Evolutionary conservation across 1,284 basidiomycete species (phyloP), one percentile per base, ranked within the genome.

Genomic region (Irpex rosettiformis): DNA sequence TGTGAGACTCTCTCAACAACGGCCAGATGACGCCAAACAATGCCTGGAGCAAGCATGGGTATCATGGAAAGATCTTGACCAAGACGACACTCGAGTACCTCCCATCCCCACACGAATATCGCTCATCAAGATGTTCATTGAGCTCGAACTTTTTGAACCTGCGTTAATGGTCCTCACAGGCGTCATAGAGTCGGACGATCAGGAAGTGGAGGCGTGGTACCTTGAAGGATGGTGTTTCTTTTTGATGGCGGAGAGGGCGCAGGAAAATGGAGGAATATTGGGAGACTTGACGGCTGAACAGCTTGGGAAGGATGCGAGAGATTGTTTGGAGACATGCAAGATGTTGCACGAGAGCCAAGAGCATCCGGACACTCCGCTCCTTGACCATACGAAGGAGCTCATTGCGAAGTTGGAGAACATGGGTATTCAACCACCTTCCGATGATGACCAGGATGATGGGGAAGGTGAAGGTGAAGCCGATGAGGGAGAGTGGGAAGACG

Each of bases 161-260:
- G 93, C 94, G 1, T 75, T 96, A 11, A 77, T 89, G 43, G 86
- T 95, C 4, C 74, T 97, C 11, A 84, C 91, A 45, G 89, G 88
- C 3, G 81, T 95, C 25, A 88, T 96, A 71, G 84, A 89, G 10
- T 79, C 88, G 10, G 93, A 96, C 72, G 91, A 94, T 64, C 84
- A 94, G 67, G 90, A 94, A 58, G 86, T 95, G 4, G 94, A 96
- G 68, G 93, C 89, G 2, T 96, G 94, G 84, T 97, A 97, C 71
- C 82, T 96, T n/a, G 91, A 95, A 70, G 95, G 94, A 55, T 96
- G 94, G 93, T 89, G 91, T 60, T 94, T 93, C 79, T 93, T 87
- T 76, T 77, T 96, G 45, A 85, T 88, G 82, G 80, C 83, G 0
- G 86, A 91, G 67, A 80, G 84, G 33, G 16, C 16, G 33, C 16